Base-by-base conservation (phyloP, 257 asterid species). In the Oldenlandia corymbosa region DNA sequence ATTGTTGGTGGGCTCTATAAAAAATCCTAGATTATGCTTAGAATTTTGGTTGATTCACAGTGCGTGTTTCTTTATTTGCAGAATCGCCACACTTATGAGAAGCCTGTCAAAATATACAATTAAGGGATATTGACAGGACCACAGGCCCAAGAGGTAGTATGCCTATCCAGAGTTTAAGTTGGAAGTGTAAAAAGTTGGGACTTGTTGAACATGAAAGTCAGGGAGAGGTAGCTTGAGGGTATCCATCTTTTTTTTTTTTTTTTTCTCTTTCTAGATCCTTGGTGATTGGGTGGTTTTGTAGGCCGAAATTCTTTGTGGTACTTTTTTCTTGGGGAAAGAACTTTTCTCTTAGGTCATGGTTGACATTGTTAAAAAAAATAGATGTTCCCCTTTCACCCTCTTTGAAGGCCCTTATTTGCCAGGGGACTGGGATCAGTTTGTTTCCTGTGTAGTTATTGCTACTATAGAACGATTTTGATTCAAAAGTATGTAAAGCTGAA, bases 71-170 rank as follows among this genome's bases (percentile, higher is more conserved):
- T n/a, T n/a, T n/a, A 52, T 62, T 71, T 83, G 87, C 95, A 92
- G 99, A 89, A 80, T 72, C 99, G 96, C 42, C 95, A 92, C 75
- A 71, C 95, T 30, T 84, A 68, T 68, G 99, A 92, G 87, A 89
- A 82, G 82, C 86, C 97, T 8, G 95, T 92, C 68, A 92, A 89
- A 76, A 92, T 87, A 78, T 87, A 87, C 84, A 92, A 92, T 58
- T 92, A 72, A 76, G 71, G 65, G 58, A 69, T 62, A 34, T 55
- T 7, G 60, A 24, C 36, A 64, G 60, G 58, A 13, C 8, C 18
- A 43, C 8, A 55, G 58, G 66, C 53, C 46, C 30, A 36, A 20
- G 13, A 55, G 74, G 63, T 47, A 45, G 23, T 36, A 32, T 30
- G 21, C 48, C 46, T 55, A 31, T 23, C 28, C 43, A 9, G 72